Evolutionary conservation across 2,329 filamentous ascomycete genomes (phyloP), one percentile per base, ranked within the genome.

Genomic region (Colletotrichum tropicale): DNA sequence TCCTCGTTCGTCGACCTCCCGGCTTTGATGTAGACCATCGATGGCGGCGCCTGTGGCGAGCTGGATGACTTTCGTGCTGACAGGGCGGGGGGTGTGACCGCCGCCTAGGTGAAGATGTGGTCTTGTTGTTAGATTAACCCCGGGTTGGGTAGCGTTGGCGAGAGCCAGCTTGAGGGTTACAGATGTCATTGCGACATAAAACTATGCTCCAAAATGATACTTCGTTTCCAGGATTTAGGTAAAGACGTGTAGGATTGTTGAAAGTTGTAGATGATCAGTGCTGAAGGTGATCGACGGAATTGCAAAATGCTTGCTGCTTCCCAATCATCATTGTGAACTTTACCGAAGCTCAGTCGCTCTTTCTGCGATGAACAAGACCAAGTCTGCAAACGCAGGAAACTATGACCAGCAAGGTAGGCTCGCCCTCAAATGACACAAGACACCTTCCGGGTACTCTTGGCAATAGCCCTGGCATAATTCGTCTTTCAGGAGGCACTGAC

Each of bases 231-330:
- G 38, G 38, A 52, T 52, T 52, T 52, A 52, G 43, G 43, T 0
- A 5, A 24, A 52, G 43, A 21, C n/a, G n/a, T 21, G 43, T 21
- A 52, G 43, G n/a, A 13, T 21, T 21, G 9, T 52, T 21, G n/a
- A 21, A 0, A 21, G n/a, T 52, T 1, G n/a, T n/a, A 7, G n/a
- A 21, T 13, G n/a, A 52, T 21, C n/a, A 52, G n/a, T 0, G 10
- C 3, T 21, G 16, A 21, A 4, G 10, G n/a, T 13, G 6, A 24
- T 13, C 6, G 4, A 24, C 5, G 38, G 38, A 48, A 6, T 52
- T 18, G 3, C 3, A 8, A 0, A 52, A 52, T 24, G 43, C n/a
- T 52, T 52, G n/a, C n/a, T 21, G n/a, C n/a, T 13, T 52, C n/a
- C 3, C 43, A 8, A 43, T 43, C 2, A 52, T 0, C n/a, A 52